Evolutionary conservation across 2,329 filamentous ascomycete genomes (phyloP).

Genomic region (Microcyclosporella mali): DNA sequence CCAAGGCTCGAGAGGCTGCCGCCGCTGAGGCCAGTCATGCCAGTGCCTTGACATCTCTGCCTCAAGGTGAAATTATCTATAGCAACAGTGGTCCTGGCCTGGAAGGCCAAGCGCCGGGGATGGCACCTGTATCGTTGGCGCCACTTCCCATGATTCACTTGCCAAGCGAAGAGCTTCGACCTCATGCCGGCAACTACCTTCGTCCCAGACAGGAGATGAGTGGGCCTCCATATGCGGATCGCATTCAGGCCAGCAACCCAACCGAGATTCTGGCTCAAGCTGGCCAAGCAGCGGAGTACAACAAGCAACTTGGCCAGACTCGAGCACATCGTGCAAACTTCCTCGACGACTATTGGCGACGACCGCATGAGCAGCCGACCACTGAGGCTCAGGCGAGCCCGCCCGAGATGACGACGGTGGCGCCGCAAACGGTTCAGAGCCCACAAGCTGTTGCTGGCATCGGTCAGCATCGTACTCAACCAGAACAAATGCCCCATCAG

Average conservation of each 20-base stretch:
- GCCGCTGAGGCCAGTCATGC: slow-evolving; percentile 57
- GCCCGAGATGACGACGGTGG: slow-evolving; percentile 36
- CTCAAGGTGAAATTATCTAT: slow-evolving; percentile 83
- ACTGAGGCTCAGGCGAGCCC: slow-evolving; percentile 31
- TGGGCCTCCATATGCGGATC: slow-evolving; percentile 81
- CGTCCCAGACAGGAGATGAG: slow-evolving; percentile 85
- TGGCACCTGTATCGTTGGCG: slow-evolving; percentile 63
- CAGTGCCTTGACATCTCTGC: slow-evolving; percentile 53
- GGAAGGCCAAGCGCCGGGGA: slow-evolving; percentile 35
- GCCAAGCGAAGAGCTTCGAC: slow-evolving; percentile 69
- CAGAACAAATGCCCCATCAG: slow-evolving; percentile 52
- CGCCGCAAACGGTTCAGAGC: slow-evolving; percentile 42
- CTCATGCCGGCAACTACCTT: slow-evolving; percentile 76
- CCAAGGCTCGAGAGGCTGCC: slow-evolving; percentile 78
- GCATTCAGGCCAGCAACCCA: slow-evolving; percentile 68
- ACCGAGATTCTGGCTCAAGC: slow-evolving; percentile 80
- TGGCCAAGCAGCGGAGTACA: slow-evolving; percentile 83
- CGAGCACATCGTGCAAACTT: slow-evolving; percentile 74
- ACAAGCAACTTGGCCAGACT: slow-evolving; percentile 74
- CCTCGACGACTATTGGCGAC: slow-evolving; percentile 73
- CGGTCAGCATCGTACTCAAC: slow-evolving; percentile 55
- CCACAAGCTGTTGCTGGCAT: slow-evolving; percentile 39
- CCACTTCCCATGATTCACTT: slow-evolving; percentile 81
- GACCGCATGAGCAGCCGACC: slow-evolving; percentile 69
- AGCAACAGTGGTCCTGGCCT: slow-evolving; percentile 54